Evolutionary conservation across 257 asterid genomes (phyloP).

Genomic region (Lavandula angustifolia): DNA sequence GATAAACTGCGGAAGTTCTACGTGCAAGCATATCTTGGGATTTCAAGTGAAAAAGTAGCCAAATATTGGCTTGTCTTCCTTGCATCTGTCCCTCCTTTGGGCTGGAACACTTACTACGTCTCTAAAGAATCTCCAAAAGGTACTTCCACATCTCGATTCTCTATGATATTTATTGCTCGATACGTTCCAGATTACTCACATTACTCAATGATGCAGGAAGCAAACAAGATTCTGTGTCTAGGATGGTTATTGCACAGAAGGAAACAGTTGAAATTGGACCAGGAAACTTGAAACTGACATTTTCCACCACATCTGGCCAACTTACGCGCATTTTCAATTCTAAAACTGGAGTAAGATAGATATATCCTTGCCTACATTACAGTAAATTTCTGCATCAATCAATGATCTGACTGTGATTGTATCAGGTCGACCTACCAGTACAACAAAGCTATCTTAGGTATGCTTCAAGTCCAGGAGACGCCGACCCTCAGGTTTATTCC

Average conservation of each 20-base stretch:
- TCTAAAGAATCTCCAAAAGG: conserved; percentile 55
- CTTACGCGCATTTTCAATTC: conserved; percentile 69
- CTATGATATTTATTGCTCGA: not conserved
- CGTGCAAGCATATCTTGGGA: conserved; percentile 70
- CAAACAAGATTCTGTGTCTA: conserved; percentile 30
- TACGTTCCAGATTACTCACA: not conserved
- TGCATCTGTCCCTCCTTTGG: conserved; percentile 71
- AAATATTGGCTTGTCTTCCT: conserved; percentile 73
- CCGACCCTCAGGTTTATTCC: conserved; percentile 54
- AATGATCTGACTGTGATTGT: conserved; percentile 20
- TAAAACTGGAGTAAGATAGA: conserved; percentile 61
- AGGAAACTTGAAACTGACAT: conserved; percentile 68
- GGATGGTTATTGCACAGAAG: conserved; percentile 34
- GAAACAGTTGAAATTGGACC: conserved; percentile 67
- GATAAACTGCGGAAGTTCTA: conserved; percentile 56
- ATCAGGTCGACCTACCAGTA: conserved; percentile 71
- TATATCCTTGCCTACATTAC: not conserved
- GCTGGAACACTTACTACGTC: conserved; percentile 72
- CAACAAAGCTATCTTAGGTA: conserved; percentile 90
- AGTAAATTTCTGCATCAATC: not conserved
- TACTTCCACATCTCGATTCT: conserved; percentile 16
- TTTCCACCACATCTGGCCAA: conserved; percentile 76
- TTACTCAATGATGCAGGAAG: conserved; percentile 43
- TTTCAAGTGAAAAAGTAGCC: conserved; percentile 49
- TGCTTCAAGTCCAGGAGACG: conserved; percentile 60